A percentile compares a stretch with the other conserved stretches of the same genome.
These are phyloP conservation scores for Vaccinium vitisidaea DNA, from an alignment of 148 eudicot species.

Conservation along the genomic window DNA sequence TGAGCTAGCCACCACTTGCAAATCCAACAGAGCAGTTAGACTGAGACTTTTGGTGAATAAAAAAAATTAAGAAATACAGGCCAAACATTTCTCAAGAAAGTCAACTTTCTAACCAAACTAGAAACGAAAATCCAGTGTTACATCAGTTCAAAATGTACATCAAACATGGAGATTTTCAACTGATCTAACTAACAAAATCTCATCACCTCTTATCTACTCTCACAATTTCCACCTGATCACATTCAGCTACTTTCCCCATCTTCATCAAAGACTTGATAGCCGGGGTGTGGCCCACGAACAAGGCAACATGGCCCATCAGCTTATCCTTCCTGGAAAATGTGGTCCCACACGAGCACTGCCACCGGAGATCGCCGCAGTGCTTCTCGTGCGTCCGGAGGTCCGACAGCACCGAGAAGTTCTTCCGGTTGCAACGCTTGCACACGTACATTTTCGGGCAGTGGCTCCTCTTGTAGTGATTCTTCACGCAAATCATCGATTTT, in stretches of 20 bases:
- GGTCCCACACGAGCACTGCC: constrained; percentile 92
- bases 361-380: constrained; percentile 78
- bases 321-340: constrained; percentile 94
- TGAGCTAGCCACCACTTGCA: too few species aligned
- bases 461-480: constrained; percentile 90
- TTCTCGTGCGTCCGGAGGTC: constrained; percentile 88
- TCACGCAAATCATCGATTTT: constrained; percentile 84
- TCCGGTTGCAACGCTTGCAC: constrained; percentile 68
- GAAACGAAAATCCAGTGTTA: not conserved
- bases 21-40: too few species aligned
- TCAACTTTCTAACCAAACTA: not conserved
- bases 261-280: constrained; percentile 18
- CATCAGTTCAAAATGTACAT: not conserved
- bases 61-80: too few species aligned
- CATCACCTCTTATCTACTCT: not conserved
- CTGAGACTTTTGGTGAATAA: too few species aligned
- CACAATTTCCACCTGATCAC: not conserved
- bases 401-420: constrained; percentile 75
- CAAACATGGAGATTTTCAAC: not conserved
- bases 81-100: not conserved
- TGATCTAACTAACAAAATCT: not conserved
- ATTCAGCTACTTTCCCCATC: not conserved
- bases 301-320: constrained; percentile 81
- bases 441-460: constrained; percentile 91
- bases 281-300: constrained; percentile 76